Conservation (phyloP, 176 grass and related monocot genomes). For the Carex scoparia region DNA sequence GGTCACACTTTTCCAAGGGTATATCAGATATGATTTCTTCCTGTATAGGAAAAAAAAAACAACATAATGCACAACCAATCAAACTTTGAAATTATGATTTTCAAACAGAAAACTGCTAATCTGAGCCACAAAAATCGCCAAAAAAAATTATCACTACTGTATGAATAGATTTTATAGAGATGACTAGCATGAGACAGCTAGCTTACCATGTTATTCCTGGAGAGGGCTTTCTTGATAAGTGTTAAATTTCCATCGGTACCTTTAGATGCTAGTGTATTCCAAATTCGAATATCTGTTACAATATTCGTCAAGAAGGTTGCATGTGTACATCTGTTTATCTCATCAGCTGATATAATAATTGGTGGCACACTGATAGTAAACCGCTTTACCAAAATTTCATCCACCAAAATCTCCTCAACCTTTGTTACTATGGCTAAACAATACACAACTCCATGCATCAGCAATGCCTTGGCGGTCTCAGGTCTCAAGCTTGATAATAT, state of each 20-base stretch:
- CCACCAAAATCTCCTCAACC: constrained; percentile 26
- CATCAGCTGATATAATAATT: neutral
- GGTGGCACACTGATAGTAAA: constrained; percentile 44
- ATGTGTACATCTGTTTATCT: constrained; percentile 30
- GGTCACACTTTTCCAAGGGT: neutral
- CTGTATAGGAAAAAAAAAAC: neutral
- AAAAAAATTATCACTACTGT: neutral
- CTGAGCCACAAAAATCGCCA: neutral
- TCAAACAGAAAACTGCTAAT: neutral
- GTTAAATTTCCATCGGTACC: constrained; percentile 38
- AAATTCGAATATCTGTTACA: constrained; percentile 45
- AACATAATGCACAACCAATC: neutral
- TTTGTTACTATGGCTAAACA: constrained; percentile 43
- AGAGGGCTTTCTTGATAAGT: constrained; percentile 44
- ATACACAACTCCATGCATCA: neutral
- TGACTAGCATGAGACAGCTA: neutral
- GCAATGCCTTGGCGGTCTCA: constrained; percentile 22
- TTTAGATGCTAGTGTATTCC: constrained; percentile 40
- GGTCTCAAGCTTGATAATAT: constrained; percentile 23
- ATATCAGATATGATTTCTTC: constrained; percentile 4
- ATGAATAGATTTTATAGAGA: neutral
- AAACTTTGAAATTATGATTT: neutral
- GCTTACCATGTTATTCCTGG: constrained; percentile 38
- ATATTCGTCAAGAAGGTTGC: constrained; percentile 54
- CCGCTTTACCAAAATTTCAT: constrained; percentile 44